Evolutionary conservation across 768 basidiomycete genomes (phyloP).

Genomic region (Leucosporidium yakuticum): DNA sequence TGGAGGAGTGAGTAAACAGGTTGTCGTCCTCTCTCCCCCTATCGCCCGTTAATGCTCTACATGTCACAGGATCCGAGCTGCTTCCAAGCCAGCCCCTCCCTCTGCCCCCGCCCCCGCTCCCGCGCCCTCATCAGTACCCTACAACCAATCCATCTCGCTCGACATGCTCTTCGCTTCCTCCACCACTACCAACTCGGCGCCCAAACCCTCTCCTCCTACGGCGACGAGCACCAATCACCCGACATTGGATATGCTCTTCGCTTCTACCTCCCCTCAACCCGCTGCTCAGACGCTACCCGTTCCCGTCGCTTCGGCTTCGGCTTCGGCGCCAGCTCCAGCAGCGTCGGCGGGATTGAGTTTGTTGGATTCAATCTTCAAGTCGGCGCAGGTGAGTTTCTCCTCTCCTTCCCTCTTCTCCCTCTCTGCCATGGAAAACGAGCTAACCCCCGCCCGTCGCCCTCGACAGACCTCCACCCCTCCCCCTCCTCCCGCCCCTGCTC

Average conservation of each 20-base stretch:
- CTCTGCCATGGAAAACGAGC: too few species aligned
- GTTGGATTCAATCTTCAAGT: slow-evolving; percentile 25
- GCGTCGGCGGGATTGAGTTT: slow-evolving; percentile 4
- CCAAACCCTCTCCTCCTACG: background rate
- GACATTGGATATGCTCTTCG: background rate
- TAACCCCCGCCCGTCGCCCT: too few species aligned
- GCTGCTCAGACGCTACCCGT: too few species aligned
- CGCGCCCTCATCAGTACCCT: background rate
- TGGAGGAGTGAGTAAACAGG: slow-evolving; percentile 27
- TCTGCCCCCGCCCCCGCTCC: background rate
- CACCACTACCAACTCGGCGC: background rate
- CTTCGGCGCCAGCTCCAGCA: too few species aligned
- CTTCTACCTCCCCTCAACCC: too few species aligned
- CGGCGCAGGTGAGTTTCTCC: background rate
- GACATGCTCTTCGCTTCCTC: slow-evolving; percentile 33
- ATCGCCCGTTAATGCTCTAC: too few species aligned
- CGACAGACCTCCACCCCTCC: background rate
- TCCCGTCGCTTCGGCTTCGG: too few species aligned
- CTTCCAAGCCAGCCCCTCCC: background rate
- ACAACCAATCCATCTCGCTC: slow-evolving; percentile 33
- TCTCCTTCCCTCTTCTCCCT: too few species aligned
- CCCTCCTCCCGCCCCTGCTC: background rate
- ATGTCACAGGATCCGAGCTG: background rate
- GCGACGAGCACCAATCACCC: background rate
- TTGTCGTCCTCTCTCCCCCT: too few species aligned